Percentiles rank a stretch among this genome's conserved stretches.
Evolutionary conservation across 225 moss, liverwort and hornwort genomes (phyloP).

Genomic region (Straminergon stramineum): DNA sequence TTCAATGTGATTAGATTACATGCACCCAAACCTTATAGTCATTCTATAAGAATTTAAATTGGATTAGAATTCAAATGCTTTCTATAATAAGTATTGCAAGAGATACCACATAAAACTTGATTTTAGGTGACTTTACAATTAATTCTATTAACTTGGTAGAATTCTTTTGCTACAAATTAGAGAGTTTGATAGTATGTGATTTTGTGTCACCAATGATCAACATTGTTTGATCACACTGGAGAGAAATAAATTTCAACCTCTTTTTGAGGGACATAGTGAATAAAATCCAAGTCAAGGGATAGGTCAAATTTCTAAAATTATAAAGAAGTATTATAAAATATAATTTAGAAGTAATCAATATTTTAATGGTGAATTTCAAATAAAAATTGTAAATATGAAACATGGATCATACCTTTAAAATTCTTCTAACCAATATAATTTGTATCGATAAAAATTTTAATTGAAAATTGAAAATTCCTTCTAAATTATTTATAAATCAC

Average conservation of each 20-base stretch:
- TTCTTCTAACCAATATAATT: too few relatives aligned
- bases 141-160: not conserved
- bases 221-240: not conserved
- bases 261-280: not conserved
- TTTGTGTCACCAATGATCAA: not conserved
- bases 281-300: fast-evolving
- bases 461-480: too few relatives aligned
- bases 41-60: not conserved
- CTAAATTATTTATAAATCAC: not conserved
- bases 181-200: not conserved
- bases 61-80: not conserved
- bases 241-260: not conserved
- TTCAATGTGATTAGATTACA: not conserved
- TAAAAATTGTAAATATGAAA: not conserved
- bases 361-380: not conserved
- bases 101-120: not conserved
- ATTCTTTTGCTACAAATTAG: not conserved
- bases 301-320: not conserved
- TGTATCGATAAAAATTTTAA: too few relatives aligned
- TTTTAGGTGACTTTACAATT: not conserved
- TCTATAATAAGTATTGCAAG: not conserved
- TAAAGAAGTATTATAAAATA: not conserved
- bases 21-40: not conserved
- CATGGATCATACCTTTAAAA: too few relatives aligned
- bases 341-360: not conserved